Evolutionary conservation across 2,329 filamentous ascomycete genomes (phyloP).

Genomic region (Monosporascus sp.): DNA sequence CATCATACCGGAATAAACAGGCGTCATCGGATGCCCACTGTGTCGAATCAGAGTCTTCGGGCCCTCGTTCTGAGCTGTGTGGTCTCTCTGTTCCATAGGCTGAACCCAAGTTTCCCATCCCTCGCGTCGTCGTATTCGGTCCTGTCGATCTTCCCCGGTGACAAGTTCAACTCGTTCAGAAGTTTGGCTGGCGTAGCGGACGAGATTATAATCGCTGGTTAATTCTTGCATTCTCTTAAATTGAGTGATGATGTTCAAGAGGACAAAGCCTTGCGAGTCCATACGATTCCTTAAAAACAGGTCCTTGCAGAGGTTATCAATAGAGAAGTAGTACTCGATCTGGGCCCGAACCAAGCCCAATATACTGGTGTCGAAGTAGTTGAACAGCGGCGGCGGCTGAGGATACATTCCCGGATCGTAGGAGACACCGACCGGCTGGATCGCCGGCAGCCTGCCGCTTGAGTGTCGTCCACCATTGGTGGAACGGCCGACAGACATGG

Average conservation of each 20-base stretch:
- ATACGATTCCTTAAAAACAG: slow-evolving; percentile 82
- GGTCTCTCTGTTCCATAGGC: slow-evolving; percentile 63
- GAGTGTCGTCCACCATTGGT: slow-evolving; percentile 9
- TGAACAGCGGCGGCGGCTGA: slow-evolving; percentile 54
- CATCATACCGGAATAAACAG: slow-evolving; percentile 15
- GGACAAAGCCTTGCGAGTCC: slow-evolving; percentile 92
- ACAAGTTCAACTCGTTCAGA: slow-evolving; percentile 70
- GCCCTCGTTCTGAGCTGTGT: slow-evolving; percentile 68
- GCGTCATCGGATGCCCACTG: slow-evolving; percentile 19
- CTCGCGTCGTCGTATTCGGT: slow-evolving; percentile 69
- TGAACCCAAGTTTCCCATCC: slow-evolving; percentile 80
- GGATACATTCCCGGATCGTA: slow-evolving; percentile 50
- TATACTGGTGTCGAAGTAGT: slow-evolving; percentile 42
- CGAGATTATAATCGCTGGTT: slow-evolving; percentile 64
- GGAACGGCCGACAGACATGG: slow-evolving; percentile 14
- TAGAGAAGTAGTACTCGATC: slow-evolving; percentile 93
- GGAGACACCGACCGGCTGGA: slow-evolving; percentile 48
- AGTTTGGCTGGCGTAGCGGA: slow-evolving; percentile 70
- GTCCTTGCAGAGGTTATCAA: slow-evolving; percentile 93
- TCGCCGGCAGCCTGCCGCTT: slow-evolving; percentile 13
- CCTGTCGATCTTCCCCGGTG: slow-evolving; percentile 67
- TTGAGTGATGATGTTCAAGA: slow-evolving; percentile 68
- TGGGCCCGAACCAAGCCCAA: slow-evolving; percentile 35
- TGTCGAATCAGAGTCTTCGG: slow-evolving; percentile 34
- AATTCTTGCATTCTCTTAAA: slow-evolving; percentile 80